These are phyloP conservation scores for Lyophyllum decastes DNA, from an alignment of 768 basidiomycete genomes.

Conservation along the genomic window DNA sequence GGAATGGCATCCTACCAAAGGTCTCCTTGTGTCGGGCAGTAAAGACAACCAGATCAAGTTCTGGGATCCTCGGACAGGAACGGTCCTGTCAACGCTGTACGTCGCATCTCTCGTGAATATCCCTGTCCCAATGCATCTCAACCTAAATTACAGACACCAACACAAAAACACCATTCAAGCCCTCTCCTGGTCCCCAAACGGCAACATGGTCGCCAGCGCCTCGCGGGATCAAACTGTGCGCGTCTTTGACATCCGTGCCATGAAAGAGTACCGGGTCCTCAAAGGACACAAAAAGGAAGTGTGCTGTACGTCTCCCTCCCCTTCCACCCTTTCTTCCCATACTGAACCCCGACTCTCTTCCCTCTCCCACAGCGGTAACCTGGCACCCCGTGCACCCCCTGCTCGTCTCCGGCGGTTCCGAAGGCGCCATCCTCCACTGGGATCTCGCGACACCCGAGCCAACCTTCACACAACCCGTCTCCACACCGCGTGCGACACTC, in stretches of 20 bases:
- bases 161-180: slow-evolving; percentile 98
- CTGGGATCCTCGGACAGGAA: slow-evolving; percentile 97
- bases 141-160: slow-evolving; percentile 64
- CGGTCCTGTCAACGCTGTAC: slow-evolving; percentile 87
- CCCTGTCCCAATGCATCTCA: neutral
- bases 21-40: slow-evolving; percentile 90
- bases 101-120: slow-evolving; percentile 25
- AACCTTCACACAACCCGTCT: slow-evolving; percentile 39
- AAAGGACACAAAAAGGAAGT: slow-evolving; percentile 99
- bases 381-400: slow-evolving; percentile 97
- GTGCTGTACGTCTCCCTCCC: slow-evolving; percentile 66
- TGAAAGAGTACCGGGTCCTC: slow-evolving; percentile 91
- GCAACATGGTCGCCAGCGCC: slow-evolving; percentile 91
- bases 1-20: slow-evolving; percentile 98
- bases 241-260: slow-evolving; percentile 96
- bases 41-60: slow-evolving; percentile 99
- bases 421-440: slow-evolving; percentile 95
- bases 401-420: slow-evolving; percentile 91
- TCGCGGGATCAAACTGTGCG: slow-evolving; percentile 94
- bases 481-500: slow-evolving; percentile 77
- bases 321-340: neutral
- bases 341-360: neutral
- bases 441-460: slow-evolving; percentile 73
- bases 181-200: slow-evolving; percentile 90
- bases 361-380: slow-evolving; percentile 62